These are phyloP conservation scores for Nothophytophthora sp. DNA, from an alignment of 352 stramenopile genomes.

Conservation along the genomic window DNA sequence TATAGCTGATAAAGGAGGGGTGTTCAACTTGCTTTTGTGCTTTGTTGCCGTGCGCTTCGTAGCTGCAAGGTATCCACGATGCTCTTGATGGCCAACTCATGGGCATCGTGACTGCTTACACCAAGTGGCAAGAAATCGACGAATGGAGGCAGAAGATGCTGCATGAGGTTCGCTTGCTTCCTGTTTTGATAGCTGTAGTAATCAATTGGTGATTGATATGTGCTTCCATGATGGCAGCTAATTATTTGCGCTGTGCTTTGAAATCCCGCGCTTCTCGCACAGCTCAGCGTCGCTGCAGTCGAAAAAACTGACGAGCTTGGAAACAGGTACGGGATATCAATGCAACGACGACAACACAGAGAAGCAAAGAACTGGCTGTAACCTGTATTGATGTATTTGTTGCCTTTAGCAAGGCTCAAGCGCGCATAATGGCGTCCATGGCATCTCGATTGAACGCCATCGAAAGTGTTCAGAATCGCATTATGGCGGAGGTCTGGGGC, in stretches of 20 bases:
- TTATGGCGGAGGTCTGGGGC: constrained; percentile 73
- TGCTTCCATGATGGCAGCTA: no score
- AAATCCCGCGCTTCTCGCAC: background rate
- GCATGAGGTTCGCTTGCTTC: constrained; percentile 46
- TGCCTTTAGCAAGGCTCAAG: constrained; percentile 59
- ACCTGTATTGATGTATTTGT: background rate
- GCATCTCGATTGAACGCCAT: constrained; percentile 58
- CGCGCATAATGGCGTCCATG: constrained; percentile 72
- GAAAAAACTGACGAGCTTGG: constrained; percentile 78
- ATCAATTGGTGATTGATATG: background rate
- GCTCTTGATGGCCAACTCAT: constrained; percentile 49
- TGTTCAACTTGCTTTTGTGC: background rate
- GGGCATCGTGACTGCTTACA: constrained; percentile 66
- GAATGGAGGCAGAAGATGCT: constrained; percentile 87
- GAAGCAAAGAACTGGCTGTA: background rate
- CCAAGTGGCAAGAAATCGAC: constrained; percentile 70
- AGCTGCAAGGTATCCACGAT: constrained; percentile 46
- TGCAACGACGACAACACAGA: no score
- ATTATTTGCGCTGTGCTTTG: no score
- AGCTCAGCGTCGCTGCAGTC: constrained; percentile 54
- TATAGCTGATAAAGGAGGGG: no score
- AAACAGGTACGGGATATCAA: constrained; percentile 65
- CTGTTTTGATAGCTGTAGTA: background rate
- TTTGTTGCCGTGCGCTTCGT: background rate
- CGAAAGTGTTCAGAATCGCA: constrained; percentile 60